Evolutionary conservation across 345 rosid genomes (phyloP).

Genomic region (Lepidium aucheri): DNA sequence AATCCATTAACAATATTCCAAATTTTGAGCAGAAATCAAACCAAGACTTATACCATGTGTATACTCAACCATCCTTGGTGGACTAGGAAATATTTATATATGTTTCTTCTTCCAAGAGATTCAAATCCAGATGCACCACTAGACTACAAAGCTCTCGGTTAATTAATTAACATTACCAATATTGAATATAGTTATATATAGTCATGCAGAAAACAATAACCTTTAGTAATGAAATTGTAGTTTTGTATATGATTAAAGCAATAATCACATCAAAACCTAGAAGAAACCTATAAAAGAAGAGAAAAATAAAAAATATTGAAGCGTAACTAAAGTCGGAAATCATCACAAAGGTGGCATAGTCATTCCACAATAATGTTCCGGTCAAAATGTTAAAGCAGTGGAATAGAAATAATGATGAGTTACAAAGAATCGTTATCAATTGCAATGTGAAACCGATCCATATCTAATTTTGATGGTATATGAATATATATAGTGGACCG

Average conservation of each 20-base stretch:
- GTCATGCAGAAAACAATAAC: not conserved
- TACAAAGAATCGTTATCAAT: conserved; percentile 17
- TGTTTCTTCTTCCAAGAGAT: too few species aligned
- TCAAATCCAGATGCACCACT: too few species aligned
- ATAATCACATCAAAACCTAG: not conserved
- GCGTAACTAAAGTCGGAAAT: not conserved
- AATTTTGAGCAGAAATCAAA: too few species aligned
- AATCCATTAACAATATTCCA: too few species aligned
- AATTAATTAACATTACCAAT: too few species aligned
- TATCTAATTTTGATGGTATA: not conserved
- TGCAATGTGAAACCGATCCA: not conserved
- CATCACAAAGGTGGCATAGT: not conserved
- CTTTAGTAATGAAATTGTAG: not conserved
- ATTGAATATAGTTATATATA: not conserved
- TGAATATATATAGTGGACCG: conserved; percentile 8
- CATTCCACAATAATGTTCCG: conserved; percentile 5
- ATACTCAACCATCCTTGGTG: too few species aligned
- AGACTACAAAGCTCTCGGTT: too few species aligned
- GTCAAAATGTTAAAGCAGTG: conserved; percentile 1
- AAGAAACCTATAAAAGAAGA: too few species aligned
- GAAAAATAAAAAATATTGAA: not conserved
- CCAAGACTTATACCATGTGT: too few species aligned
- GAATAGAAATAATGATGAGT: conserved; percentile 1
- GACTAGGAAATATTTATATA: too few species aligned
- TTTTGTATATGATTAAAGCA: not conserved